Base-by-base conservation (phyloP, 306 rosid species). In the Citrullus mucosospermus region DNA sequence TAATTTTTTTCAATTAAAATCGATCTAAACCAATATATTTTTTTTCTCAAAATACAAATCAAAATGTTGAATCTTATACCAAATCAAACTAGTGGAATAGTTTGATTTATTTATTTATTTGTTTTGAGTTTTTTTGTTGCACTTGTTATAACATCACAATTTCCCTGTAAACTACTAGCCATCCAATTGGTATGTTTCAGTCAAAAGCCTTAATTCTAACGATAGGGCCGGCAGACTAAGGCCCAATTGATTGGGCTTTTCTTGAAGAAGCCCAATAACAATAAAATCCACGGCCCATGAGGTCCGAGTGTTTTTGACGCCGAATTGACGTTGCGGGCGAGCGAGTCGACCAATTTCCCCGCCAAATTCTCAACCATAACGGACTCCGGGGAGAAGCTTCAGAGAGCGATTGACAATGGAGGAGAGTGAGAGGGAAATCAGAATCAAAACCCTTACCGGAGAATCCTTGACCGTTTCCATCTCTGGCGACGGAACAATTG, bases 371-470 rank as follows among this genome's bases (percentile, higher is more conserved):
- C 11, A 14, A 22, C 3, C n/a, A 9, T 55, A 54, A 54, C 59
- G 51, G 16, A 67, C 54, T 44, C n/a, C 36, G 17, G 57, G 13
- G 7, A 70, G 7, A 46, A 70, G 56, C 56, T 41, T 28, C 58
- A 44, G 28, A 55, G 55, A 62, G 13, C 34, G 28, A 11, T 1
- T 38, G 2, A n/a, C 53, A 61, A 84, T 87, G 92, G 77, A 82
- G 58, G 91, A 83, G 73, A 41, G 28, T 81, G 63, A 46, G 10
- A 81, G 51, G 30, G 86, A 84, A 79, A 86, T 92, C 79, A 54
- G 85, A 48, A 88, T 95, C 80, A 94, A 92, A 67, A 75, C 92
- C 80, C 80, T 95, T 20, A 79, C 85, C 6, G 96, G 96, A 41
- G 96, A 95, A 46, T 81, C 97, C 14, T 53, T 72, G 82, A 81